Percentiles rank a stretch among this genome's conserved stretches.
Evolutionary conservation across 495 filamentous ascomycete species (phyloP).

Genomic region (Aspergillus panamensis): DNA sequence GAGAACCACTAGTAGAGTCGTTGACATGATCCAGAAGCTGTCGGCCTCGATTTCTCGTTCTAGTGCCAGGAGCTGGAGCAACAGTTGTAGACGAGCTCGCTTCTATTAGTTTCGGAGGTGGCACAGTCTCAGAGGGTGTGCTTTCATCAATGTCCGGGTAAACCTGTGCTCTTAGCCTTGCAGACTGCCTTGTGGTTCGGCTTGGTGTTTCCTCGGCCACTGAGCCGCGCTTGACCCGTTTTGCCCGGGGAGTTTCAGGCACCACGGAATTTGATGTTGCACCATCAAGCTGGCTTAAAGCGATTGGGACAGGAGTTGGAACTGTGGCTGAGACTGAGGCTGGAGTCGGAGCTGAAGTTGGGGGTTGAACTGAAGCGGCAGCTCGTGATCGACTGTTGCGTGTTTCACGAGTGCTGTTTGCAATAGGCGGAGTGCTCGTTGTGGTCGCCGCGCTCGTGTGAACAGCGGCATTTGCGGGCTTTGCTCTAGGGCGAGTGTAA

Average conservation of each 20-base stretch:
- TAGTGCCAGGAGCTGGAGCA: constrained; percentile 15
- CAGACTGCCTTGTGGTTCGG: constrained; percentile 36
- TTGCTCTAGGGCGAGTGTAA: constrained; percentile 17
- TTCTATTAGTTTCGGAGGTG: constrained; percentile 14
- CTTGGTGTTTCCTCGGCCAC: constrained; percentile 23
- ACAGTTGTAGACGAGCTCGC: constrained; percentile 13
- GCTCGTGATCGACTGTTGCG: constrained; percentile 26
- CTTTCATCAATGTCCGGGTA: constrained; percentile 22
- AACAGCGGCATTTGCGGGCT: constrained; percentile 5
- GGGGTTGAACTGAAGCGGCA: constrained; percentile 14
- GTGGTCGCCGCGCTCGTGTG: constrained; percentile 1
- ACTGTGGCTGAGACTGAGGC: constrained; percentile 18
- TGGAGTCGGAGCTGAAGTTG: constrained; percentile 20
- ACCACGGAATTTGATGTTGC: constrained; percentile 24
- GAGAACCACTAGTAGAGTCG: constrained; percentile 3
- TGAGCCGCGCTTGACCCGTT: constrained; percentile 23
- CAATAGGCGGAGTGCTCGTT: neutral
- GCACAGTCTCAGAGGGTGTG: constrained; percentile 21
- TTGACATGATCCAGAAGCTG: constrained; percentile 12
- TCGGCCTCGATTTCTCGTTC: constrained; percentile 20
- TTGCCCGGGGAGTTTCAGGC: constrained; percentile 37
- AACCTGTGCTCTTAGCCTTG: constrained; percentile 29
- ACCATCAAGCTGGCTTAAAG: constrained; percentile 8
- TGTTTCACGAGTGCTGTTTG: constrained; percentile 24
- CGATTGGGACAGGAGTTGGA: constrained; percentile 18